Evolutionary conservation across 2,329 filamentous ascomycete species (phyloP), one percentile per base, ranked within the genome.

Genomic region (Eutypa lata): DNA sequence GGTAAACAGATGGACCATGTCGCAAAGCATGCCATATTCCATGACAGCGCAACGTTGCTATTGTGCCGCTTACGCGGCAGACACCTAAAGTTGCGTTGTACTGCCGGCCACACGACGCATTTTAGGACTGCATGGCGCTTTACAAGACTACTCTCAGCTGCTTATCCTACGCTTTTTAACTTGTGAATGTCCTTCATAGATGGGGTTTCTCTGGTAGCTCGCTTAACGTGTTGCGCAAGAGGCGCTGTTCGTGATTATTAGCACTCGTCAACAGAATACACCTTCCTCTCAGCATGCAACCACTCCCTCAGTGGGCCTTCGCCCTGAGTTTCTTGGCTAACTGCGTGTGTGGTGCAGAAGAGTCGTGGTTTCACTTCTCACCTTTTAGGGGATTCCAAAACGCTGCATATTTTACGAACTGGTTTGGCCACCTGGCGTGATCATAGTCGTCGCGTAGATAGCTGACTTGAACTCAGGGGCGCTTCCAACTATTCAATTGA

Each of bases 401-500:
- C 56, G 73, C 74, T 0, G 59, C 81, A 13, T 82, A 83, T 65
- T 81, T 81, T 52, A 76, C 78, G 8, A 82, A 80, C 56, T 82
- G 80, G 79, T 81, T 59, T 51, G 71, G 53, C 7, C n/a, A 1
- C 19, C 37, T 53, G 19, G 48, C 24, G 22, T 7, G 43, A 7
- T 33, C 13, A 28, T 16, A 3, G 21, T 19, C 19, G 1, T 7
- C 18, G 14, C 18, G 5, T 7, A 19, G 16, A 21, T 24, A 45
- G 19, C 56, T 61, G 31, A 60, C 38, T 48, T 3, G 14, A 21
- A 33, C 42, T 42, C 51, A 76, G 73, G 74, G 72, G 71, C 22
- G 68, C 72, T 37, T 52, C 83, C 37, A 78, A 85, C 53, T 84
- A 82, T 62, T 76, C 86, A 46, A 88, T 89, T 0, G 79, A 88